A percentile compares a stretch with the other conserved stretches of the same genome.
Evolutionary conservation across 140 eudicot species (phyloP).

Genomic region (Bidens hawaiensis): DNA sequence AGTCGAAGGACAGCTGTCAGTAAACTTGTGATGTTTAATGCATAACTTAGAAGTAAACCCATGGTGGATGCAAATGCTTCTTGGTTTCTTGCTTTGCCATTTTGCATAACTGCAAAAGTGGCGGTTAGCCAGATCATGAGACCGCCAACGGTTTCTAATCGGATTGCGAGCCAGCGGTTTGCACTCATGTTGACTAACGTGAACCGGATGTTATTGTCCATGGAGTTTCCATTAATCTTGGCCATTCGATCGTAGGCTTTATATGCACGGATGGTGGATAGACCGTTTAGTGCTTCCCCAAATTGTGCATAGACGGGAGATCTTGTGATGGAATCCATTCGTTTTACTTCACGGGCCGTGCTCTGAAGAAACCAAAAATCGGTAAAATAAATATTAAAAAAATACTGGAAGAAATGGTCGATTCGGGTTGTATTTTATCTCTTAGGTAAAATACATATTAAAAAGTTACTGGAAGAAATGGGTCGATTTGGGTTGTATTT

Average conservation of each 20-base stretch:
- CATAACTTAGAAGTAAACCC: slow-evolving; percentile 92
- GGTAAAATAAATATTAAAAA: not conserved
- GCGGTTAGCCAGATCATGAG: slow-evolving; percentile 96
- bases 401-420: not conserved
- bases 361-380: slow-evolving; percentile 39
- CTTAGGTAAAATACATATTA: no score
- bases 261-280: slow-evolving; percentile 88
- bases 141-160: slow-evolving; percentile 86
- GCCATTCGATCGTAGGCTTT: slow-evolving; percentile 91
- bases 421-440: not conserved
- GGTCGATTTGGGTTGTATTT: no score
- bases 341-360: slow-evolving; percentile 96
- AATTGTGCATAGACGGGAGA: slow-evolving; percentile 97
- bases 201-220: slow-evolving; percentile 89
- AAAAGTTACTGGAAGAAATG: no score
- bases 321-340: slow-evolving; percentile 78
- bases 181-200: slow-evolving; percentile 79
- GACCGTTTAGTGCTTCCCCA: slow-evolving; percentile 89
- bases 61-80: slow-evolving; percentile 89
- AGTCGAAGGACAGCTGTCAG: slow-evolving; percentile 65
- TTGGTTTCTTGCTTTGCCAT: slow-evolving; percentile 72
- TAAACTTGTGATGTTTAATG: slow-evolving; percentile 73
- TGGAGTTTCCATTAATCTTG: slow-evolving; percentile 78
- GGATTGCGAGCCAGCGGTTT: slow-evolving; percentile 91
- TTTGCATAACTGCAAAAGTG: slow-evolving; percentile 92